Conservation (phyloP, 1,284 basidiomycete species). For the Garcileccinum viscosum region DNA sequence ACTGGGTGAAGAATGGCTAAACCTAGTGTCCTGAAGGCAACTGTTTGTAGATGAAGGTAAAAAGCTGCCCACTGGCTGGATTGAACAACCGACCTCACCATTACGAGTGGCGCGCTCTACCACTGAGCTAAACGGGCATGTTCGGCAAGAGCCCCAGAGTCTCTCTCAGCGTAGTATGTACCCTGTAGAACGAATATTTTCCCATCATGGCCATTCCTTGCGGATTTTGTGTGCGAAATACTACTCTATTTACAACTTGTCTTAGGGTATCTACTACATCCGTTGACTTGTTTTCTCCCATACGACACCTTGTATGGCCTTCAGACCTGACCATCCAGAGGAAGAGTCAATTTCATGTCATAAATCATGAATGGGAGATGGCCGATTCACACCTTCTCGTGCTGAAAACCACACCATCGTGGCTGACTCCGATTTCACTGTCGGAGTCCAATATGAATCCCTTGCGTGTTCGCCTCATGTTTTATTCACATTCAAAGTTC, state of each 20-base stretch:
- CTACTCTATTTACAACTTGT: too few relatives aligned
- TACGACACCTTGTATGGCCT: too few relatives aligned
- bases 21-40: neutral
- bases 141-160: neutral
- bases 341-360: too few relatives aligned
- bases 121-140: conserved; percentile 46
- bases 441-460: neutral
- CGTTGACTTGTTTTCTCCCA: too few relatives aligned
- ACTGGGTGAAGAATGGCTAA: neutral
- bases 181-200: neutral
- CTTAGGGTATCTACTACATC: too few relatives aligned
- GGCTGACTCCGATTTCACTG: neutral
- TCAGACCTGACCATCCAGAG: too few relatives aligned
- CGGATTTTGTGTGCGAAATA: neutral
- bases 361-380: too few relatives aligned
- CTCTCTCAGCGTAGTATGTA: neutral
- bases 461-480: neutral
- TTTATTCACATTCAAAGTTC: neutral
- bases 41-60: neutral
- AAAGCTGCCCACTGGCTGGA: conserved; percentile 43
- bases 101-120: conserved; percentile 61
- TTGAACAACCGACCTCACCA: conserved; percentile 56
- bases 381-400: too few relatives aligned
- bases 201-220: neutral
- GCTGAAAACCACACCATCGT: too few relatives aligned